Conservation (phyloP, 192 early-diverging fungal species). For the Tieghemiomyces parasiticus region DNA sequence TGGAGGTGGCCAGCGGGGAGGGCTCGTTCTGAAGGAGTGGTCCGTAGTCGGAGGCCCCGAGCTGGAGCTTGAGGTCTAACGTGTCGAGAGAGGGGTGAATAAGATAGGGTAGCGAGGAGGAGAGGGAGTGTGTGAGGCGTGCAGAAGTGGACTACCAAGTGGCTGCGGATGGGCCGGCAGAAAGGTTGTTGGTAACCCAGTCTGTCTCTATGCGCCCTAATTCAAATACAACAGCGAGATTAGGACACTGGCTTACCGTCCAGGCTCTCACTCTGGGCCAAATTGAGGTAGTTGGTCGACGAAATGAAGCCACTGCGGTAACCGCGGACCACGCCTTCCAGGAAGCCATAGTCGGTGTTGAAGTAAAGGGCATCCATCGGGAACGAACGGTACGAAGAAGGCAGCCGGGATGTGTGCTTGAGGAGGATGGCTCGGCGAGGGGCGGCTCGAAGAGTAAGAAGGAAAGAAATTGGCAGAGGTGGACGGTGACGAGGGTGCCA, state of each 20-base stretch:
- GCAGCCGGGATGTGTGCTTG: no score
- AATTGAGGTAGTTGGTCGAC: slow-evolving; percentile 72
- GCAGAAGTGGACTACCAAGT: no score
- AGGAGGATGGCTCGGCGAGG: no score
- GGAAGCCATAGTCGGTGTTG: slow-evolving; percentile 82
- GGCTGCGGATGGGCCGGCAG: no score
- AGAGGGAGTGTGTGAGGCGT: slow-evolving; percentile 2
- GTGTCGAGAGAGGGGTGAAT: neutral
- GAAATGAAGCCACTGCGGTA: slow-evolving; percentile 80
- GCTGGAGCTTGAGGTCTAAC: slow-evolving; percentile 93
- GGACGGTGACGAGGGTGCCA: neutral
- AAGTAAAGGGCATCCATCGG: slow-evolving; percentile 41
- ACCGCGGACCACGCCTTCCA: slow-evolving; percentile 91
- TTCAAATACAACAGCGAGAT: no score
- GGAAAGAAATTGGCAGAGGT: neutral
- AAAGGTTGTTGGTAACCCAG: no score
- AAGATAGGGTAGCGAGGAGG: neutral
- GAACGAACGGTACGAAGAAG: no score
- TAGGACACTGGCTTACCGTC: slow-evolving; percentile 74
- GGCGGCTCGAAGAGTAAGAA: slow-evolving; percentile 1
- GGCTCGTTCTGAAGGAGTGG: slow-evolving; percentile 90
- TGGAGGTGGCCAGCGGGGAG: slow-evolving; percentile 84
- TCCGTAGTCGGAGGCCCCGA: slow-evolving; percentile 92
- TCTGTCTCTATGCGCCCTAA: no score
- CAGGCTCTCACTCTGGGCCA: slow-evolving; percentile 95